Evolutionary conservation across 2,329 filamentous ascomycete genomes (phyloP), one percentile per base, ranked within the genome.

Genomic region (Thielaviopsis ethacetica): DNA sequence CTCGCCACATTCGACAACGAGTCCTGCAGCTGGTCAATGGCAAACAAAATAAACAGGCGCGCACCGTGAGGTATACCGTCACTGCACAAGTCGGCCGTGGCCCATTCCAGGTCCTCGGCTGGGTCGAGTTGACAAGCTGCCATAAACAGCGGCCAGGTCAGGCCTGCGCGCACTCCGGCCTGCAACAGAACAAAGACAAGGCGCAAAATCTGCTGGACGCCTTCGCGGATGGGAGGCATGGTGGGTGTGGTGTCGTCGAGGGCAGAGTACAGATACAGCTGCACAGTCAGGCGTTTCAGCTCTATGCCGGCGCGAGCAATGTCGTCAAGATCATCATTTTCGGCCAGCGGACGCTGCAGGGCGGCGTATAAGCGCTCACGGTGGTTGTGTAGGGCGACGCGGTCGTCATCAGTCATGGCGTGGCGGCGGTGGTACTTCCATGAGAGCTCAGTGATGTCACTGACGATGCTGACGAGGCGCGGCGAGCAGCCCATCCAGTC

Each of bases 401-500:
- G 38, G 15, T 41, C 38, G 38, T 41, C 15, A 41, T 12, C 10
- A 3, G 38, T 41, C 38, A 41, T 41, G 10, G 38, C 10, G 38
- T 41, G 5, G 38, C 38, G 38, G 62, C 66, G 56, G 24, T 67
- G 66, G 19, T 68, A 66, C 12, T 65, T 65, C 5, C 69, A 68
- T 47, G 71, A 73, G 54, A 75, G 63, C 56, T 74, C 72, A 1
- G 71, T 73, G 53, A 73, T 71, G 1, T 67, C 67, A 21, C 69
- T 72, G 9, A 75, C 60, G 13, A 74, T 70, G 1, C 70, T 70
- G 15, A 73, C 71, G 13, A 74, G 63, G 53, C 70, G 68, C 1
- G 72, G 71, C 53, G 71, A 73, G 57, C 72, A 74, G 3, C 72
- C 72, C 66, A 74, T 72, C 72, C 72, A 75, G 7, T 68, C 63